Evolutionary conservation across 768 basidiomycete species (phyloP).

Genomic region (Podaxis mareebaensis): DNA sequence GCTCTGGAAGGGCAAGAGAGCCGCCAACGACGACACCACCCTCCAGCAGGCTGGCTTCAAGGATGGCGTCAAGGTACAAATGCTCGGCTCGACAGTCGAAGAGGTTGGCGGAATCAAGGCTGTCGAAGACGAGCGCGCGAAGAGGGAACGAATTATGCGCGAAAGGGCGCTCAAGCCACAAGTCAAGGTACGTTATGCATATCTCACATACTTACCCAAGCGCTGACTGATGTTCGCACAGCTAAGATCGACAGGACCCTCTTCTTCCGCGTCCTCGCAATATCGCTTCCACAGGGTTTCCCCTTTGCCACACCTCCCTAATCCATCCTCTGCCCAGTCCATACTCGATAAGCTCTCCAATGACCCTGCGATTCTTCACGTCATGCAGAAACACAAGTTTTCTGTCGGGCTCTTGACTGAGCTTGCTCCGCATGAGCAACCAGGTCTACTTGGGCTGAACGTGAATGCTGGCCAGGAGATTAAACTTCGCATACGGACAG

Average conservation of each 20-base stretch:
- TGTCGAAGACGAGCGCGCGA: constrained; percentile 58
- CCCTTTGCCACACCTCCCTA: constrained; percentile 65
- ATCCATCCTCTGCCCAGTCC: constrained; percentile 54
- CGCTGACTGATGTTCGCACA: constrained; percentile 36
- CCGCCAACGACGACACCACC: constrained; percentile 30
- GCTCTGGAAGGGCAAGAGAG: constrained; percentile 67
- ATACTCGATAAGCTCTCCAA: constrained; percentile 59
- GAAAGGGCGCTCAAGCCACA: constrained; percentile 59
- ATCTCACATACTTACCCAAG: not conserved
- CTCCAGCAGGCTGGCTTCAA: constrained; percentile 53
- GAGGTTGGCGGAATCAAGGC: constrained; percentile 57
- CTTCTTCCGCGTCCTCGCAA: constrained; percentile 36
- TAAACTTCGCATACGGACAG: constrained; percentile 68
- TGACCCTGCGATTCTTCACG: constrained; percentile 69
- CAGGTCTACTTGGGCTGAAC: constrained; percentile 69
- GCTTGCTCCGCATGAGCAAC: constrained; percentile 77
- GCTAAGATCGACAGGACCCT: constrained; percentile 23
- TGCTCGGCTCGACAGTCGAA: constrained; percentile 64
- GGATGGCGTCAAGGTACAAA: constrained; percentile 64
- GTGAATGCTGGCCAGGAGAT: constrained; percentile 61
- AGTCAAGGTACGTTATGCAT: constrained; percentile 48
- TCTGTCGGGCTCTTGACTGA: constrained; percentile 72
- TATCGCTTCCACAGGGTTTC: constrained; percentile 68
- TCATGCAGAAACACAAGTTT: constrained; percentile 73
- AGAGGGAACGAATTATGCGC: constrained; percentile 56